Conservation (phyloP, 1,284 basidiomycete genomes). For the Mycosarcoma mackinlayi region DNA sequence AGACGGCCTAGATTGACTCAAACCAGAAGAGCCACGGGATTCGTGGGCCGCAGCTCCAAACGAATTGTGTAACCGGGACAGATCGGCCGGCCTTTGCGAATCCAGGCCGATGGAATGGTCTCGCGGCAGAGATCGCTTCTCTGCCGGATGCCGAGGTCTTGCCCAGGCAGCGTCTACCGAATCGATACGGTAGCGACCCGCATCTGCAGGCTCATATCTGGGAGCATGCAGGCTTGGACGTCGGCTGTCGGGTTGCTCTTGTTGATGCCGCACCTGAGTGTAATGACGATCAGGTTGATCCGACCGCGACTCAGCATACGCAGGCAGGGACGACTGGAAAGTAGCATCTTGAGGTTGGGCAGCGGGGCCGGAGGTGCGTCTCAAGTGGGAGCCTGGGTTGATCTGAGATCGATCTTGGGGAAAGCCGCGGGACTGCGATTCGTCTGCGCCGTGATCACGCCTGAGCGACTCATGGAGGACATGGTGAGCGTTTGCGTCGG, state of each 20-base stretch:
- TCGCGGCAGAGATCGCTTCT: slow-evolving; percentile 9
- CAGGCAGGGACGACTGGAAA: background rate
- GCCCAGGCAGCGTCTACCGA: background rate
- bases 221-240: background rate
- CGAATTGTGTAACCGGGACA: slow-evolving; percentile 1
- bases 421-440: background rate
- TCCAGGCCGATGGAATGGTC: slow-evolving; percentile 3
- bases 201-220: background rate
- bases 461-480: background rate
- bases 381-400: background rate
- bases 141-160: background rate
- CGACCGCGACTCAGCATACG: background rate
- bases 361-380: background rate
- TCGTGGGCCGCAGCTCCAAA: background rate
- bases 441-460: background rate
- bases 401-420: background rate
- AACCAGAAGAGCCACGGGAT: background rate
- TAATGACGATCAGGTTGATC: slow-evolving; percentile 2
- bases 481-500: background rate
- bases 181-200: background rate
- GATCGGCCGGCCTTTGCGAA: background rate
- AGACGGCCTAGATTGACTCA: background rate
- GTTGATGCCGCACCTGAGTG: background rate
- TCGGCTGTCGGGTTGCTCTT: slow-evolving; percentile 2
- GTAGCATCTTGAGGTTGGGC: background rate